Evolutionary conservation across 164 flowering plant species (phyloP).

Genomic region (Tetrastigma voinierianum): DNA sequence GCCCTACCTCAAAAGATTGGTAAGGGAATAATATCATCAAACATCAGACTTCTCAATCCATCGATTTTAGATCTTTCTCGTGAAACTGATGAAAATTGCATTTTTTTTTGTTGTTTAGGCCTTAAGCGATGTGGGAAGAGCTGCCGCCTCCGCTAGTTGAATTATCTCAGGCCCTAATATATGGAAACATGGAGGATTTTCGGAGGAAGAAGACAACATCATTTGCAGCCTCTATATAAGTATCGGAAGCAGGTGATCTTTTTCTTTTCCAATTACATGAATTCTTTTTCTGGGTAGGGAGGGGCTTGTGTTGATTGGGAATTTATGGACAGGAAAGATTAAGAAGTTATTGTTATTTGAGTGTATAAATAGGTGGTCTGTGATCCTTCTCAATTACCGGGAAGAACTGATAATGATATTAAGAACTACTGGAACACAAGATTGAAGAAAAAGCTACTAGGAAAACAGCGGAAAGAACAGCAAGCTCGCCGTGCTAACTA

Average conservation of each 20-base stretch:
- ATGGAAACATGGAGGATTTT: slow-evolving; percentile 85
- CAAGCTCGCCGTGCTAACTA: slow-evolving; percentile 29
- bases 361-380: slow-evolving; percentile 73
- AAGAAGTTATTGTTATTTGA: not conserved
- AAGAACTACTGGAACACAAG: slow-evolving; percentile 93
- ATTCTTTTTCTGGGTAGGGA: no score
- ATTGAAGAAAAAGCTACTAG: slow-evolving; percentile 77
- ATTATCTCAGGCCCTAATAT: slow-evolving; percentile 84
- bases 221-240: slow-evolving; percentile 74
- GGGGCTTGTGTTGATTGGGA: no score
- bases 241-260: slow-evolving; percentile 78
- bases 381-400: slow-evolving; percentile 80
- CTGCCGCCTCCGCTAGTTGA: slow-evolving; percentile 84
- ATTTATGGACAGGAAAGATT: no score
- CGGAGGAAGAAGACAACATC: slow-evolving; percentile 87
- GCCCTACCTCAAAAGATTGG: slow-evolving; percentile 86
- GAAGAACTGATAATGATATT: slow-evolving; percentile 82
- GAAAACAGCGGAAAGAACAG: slow-evolving; percentile 61
- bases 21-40: slow-evolving; percentile 13
- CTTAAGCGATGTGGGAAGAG: slow-evolving; percentile 91
- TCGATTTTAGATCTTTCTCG: not conserved
- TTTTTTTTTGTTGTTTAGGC: slow-evolving; percentile 30
- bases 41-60: not conserved
- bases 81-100: not conserved
- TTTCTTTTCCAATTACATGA: no score